Evolutionary conservation across 805 yeast species (phyloP).

Genomic region (Zygosaccharomyces rouxii): DNA sequence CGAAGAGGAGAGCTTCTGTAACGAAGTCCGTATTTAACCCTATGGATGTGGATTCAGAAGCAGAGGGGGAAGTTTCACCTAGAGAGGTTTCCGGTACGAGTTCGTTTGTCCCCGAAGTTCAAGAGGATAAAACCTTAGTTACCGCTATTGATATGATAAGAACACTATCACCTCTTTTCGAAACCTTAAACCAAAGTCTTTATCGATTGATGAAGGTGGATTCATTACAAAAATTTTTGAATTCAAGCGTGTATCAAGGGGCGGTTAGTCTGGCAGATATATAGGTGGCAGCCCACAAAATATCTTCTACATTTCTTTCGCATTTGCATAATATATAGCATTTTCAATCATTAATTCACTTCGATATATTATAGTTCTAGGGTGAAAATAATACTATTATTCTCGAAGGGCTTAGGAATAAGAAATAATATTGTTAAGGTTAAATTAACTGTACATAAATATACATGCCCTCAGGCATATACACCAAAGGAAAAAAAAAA

Average conservation of each 20-base stretch:
- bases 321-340: not conserved
- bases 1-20: not conserved
- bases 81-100: not conserved
- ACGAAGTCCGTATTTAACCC: not conserved
- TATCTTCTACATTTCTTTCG: not conserved
- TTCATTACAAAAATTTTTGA: constrained; percentile 65
- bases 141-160: constrained; percentile 37
- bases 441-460: constrained; percentile 15
- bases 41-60: not conserved
- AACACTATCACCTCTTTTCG: constrained; percentile 42
- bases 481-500: constrained; percentile 4
- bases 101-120: not conserved
- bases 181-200: constrained; percentile 47
- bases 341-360: not conserved
- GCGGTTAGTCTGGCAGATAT: constrained; percentile 18
- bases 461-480: constrained; percentile 13
- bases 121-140: constrained; percentile 7
- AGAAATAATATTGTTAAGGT: not conserved
- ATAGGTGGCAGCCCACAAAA: not conserved
- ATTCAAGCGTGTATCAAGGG: constrained; percentile 38
- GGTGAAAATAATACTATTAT: not conserved
- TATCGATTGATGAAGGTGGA: constrained; percentile 64
- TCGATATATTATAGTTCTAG: not conserved
- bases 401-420: not conserved
- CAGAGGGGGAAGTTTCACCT: not conserved